Percentiles rank a stretch among this genome's conserved stretches.
Evolutionary conservation across 2,329 filamentous ascomycete species (phyloP).

Genomic region (Bertia moriformis): DNA sequence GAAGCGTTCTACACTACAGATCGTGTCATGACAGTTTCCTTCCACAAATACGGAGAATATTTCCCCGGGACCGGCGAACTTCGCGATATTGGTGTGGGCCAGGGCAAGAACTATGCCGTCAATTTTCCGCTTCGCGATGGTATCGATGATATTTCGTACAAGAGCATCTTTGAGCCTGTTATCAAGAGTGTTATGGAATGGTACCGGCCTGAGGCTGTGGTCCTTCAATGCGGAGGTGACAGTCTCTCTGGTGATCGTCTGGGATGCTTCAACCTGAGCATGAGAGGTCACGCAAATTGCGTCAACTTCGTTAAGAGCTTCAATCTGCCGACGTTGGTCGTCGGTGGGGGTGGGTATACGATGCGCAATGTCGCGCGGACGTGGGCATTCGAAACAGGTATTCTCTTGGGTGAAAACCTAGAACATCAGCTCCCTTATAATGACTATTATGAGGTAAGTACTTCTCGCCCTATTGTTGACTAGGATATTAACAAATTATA

Average conservation of each 20-base stretch:
- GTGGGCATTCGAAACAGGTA: slow-evolving; percentile 92
- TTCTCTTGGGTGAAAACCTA: slow-evolving; percentile 73
- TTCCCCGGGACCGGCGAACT: slow-evolving; percentile 86
- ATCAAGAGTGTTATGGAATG: slow-evolving; percentile 75
- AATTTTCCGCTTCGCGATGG: slow-evolving; percentile 87
- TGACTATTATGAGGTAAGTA: slow-evolving; percentile 69
- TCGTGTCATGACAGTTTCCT: slow-evolving; percentile 81
- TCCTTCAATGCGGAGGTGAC: slow-evolving; percentile 91
- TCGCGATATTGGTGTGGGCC: slow-evolving; percentile 71
- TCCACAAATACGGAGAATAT: slow-evolving; percentile 94
- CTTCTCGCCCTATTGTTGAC: neutral
- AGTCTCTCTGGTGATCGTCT: slow-evolving; percentile 85
- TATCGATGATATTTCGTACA: slow-evolving; percentile 80
- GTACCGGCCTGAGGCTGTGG: slow-evolving; percentile 81
- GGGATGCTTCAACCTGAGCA: slow-evolving; percentile 94
- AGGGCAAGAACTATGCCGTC: slow-evolving; percentile 77
- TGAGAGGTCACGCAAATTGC: slow-evolving; percentile 88
- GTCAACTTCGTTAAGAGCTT: slow-evolving; percentile 83
- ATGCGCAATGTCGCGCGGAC: slow-evolving; percentile 92
- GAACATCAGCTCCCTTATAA: slow-evolving; percentile 78
- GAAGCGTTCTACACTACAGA: slow-evolving; percentile 89
- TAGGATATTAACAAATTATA: slow-evolving; percentile 22
- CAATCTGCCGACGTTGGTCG: slow-evolving; percentile 71
- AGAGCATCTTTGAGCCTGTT: slow-evolving; percentile 80
- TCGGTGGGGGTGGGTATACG: slow-evolving; percentile 92